Conservation (phyloP, 1,284 basidiomycete species). For the Puccinia novopanici region DNA sequence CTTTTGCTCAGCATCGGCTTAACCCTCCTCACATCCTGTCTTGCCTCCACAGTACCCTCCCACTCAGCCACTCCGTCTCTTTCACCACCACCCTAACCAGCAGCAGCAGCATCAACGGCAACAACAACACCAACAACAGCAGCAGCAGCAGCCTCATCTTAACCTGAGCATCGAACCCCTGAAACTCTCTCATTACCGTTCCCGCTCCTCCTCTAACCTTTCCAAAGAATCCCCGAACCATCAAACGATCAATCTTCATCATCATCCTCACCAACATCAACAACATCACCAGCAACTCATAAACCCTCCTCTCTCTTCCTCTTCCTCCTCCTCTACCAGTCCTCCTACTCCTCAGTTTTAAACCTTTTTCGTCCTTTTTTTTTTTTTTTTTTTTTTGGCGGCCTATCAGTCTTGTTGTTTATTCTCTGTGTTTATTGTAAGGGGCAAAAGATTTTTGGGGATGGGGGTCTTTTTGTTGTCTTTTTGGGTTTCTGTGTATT, state of each 20-base stretch:
- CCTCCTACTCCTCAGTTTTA: not conserved
- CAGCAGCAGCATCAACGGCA: conserved; percentile 3
- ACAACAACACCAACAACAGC: not conserved
- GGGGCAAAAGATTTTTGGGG: no score
- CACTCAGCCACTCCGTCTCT: not conserved
- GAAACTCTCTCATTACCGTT: conserved; percentile 13
- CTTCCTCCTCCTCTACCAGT: not conserved
- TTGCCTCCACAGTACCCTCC: not conserved
- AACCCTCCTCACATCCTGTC: not conserved
- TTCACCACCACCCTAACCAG: not conserved
- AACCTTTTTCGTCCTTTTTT: not conserved
- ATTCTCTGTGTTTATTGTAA: not conserved
- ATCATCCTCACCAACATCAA: not conserved
- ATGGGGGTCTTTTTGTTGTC: no score
- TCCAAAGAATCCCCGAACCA: not conserved
- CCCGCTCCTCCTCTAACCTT: conserved; percentile 12
- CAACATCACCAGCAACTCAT: not conserved
- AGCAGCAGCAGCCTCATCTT: not conserved
- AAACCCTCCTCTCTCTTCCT: conserved; percentile 1
- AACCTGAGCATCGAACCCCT: conserved; percentile 18
- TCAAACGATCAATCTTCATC: not conserved
- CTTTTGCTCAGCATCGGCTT: not conserved
- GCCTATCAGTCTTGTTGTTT: not conserved
- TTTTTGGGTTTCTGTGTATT: no score
- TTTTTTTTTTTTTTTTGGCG: conserved; percentile 4